Evolutionary conservation across 2,329 filamentous ascomycete genomes (phyloP).

Genomic region (Fusarium fujikuroi): DNA sequence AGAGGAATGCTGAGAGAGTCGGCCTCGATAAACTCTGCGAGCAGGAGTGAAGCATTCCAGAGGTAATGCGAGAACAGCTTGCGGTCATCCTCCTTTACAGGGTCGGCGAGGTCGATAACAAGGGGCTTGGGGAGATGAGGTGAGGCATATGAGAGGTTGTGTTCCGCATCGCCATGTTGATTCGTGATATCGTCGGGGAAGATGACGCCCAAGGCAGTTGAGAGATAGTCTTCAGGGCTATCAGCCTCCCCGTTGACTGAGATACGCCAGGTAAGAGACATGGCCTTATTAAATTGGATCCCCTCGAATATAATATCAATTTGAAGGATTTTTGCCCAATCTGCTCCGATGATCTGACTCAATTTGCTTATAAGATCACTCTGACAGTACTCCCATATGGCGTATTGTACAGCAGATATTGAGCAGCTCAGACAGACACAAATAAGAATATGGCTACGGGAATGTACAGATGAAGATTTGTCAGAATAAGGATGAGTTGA

Average conservation of each 20-base stretch:
- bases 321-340: not conserved
- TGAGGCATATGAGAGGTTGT: slow-evolving; percentile 68
- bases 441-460: not conserved
- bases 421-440: not conserved
- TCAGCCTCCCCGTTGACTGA: slow-evolving; percentile 39
- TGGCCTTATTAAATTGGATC: slow-evolving; percentile 37
- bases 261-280: slow-evolving; percentile 57
- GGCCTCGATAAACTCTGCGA: slow-evolving; percentile 66
- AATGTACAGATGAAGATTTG: not conserved
- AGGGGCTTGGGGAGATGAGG: slow-evolving; percentile 59
- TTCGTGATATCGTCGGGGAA: slow-evolving; percentile 75
- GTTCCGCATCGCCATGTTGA: slow-evolving; percentile 71
- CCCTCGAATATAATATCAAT: not conserved
- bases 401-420: not conserved
- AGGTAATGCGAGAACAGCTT: slow-evolving; percentile 76
- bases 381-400: not conserved
- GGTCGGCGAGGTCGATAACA: slow-evolving; percentile 59
- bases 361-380: not conserved
- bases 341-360: not conserved
- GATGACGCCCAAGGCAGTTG: slow-evolving; percentile 68
- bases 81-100: slow-evolving; percentile 62
- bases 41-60: slow-evolving; percentile 73
- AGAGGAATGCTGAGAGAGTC: slow-evolving; percentile 51
- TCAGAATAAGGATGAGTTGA: not conserved
- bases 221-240: slow-evolving; percentile 69